phyloP scores from a whole-genome alignment of 139 green algal genomes.

The Ettlia oleoabundans region DNA sequence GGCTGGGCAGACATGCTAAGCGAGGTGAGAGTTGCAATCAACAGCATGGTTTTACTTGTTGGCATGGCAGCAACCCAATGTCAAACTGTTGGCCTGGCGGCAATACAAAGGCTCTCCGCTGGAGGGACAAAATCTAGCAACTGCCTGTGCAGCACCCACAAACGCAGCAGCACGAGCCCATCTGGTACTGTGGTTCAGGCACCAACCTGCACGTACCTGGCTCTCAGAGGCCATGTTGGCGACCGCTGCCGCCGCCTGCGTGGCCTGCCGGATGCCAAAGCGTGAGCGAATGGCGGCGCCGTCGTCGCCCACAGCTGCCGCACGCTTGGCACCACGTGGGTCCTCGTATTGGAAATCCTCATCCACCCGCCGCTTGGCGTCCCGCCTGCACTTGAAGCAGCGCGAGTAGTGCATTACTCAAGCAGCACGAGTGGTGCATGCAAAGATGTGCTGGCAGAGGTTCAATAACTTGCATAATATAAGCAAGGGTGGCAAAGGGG shows the following conservation, averaged over 20 bases:
- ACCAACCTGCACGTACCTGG: constrained; percentile 7
- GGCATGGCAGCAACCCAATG: too few relatives aligned
- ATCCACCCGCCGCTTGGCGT: constrained; percentile 6
- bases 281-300: constrained; percentile 19
- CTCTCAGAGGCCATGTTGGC: constrained; percentile 2
- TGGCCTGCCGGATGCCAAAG: constrained; percentile 14
- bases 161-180: too few relatives aligned
- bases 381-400: neutral
- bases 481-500: too few relatives aligned
- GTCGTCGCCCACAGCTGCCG: neutral
- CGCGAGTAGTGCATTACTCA: neutral
- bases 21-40: too few relatives aligned
- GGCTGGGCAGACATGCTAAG: neutral
- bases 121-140: too few relatives aligned
- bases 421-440: too few relatives aligned
- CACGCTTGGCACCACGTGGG: constrained; percentile 5
- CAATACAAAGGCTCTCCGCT: too few relatives aligned
- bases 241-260: neutral
- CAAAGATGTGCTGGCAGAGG: neutral
- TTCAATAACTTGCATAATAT: neutral
- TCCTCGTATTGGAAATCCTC: constrained; percentile 16
- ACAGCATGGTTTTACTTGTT: too few relatives aligned
- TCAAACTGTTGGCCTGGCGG: too few relatives aligned
- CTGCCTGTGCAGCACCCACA: too few relatives aligned
- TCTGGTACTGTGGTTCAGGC: too few relatives aligned